A percentile compares a stretch with the other conserved stretches of the same genome.
These are phyloP conservation scores for Colletotrichum tropicicola DNA, from an alignment of 2,329 filamentous ascomycete genomes.

Conservation along the genomic window DNA sequence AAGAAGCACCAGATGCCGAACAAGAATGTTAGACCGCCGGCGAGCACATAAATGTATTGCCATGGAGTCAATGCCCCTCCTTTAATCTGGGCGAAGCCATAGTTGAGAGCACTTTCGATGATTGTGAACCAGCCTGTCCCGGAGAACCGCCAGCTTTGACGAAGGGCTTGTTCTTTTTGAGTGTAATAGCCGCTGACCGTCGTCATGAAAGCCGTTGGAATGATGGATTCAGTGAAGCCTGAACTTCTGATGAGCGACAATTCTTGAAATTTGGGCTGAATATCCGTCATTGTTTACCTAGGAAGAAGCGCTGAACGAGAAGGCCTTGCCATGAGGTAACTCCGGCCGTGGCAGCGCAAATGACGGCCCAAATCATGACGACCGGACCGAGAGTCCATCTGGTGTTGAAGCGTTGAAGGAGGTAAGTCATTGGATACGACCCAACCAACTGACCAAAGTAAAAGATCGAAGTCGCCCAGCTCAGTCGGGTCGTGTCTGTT, in stretches of 20 bases:
- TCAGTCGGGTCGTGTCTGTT: constrained; percentile 61
- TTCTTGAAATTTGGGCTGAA: too few species aligned
- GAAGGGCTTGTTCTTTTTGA: constrained; percentile 56
- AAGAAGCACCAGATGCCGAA: constrained; percentile 61
- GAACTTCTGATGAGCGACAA: too few species aligned
- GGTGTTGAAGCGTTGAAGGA: constrained; percentile 63
- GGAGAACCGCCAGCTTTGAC: constrained; percentile 62
- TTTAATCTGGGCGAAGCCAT: constrained; percentile 58
- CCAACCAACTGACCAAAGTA: constrained; percentile 70
- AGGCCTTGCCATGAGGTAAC: constrained; percentile 62
- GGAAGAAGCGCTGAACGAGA: constrained; percentile 59
- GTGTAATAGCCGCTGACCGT: constrained; percentile 59
- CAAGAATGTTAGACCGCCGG: constrained; percentile 56
- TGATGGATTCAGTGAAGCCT: constrained; percentile 54
- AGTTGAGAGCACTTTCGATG: constrained; percentile 57
- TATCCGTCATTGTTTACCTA: background rate
- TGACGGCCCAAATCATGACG: constrained; percentile 61
- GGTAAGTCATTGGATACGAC: constrained; percentile 66
- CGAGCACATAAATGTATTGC: constrained; percentile 64
- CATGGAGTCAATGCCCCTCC: constrained; percentile 54
- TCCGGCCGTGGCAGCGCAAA: constrained; percentile 65
- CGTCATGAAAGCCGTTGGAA: constrained; percentile 60
- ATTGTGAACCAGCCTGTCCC: constrained; percentile 52
- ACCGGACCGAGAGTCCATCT: constrained; percentile 58
- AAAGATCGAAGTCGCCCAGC: constrained; percentile 69